Percentiles rank a stretch among this genome's conserved stretches.
These are phyloP conservation scores for Protomyces inouyei DNA, from an alignment of 1,139 yeast genomes.

Conservation along the genomic window DNA sequence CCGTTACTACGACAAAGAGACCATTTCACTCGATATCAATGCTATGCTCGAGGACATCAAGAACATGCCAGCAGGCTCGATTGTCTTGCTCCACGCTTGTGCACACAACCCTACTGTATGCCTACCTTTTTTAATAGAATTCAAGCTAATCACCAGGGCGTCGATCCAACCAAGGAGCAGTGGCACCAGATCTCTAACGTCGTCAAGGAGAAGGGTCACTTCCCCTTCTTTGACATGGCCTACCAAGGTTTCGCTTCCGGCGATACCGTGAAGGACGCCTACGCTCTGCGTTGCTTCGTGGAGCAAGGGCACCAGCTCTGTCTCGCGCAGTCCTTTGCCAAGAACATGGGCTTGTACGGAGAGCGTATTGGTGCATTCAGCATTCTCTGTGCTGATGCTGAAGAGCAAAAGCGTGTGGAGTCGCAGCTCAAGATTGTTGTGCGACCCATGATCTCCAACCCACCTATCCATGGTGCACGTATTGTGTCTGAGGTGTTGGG, in stretches of 20 bases:
- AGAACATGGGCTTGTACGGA: slow-evolving; percentile 96
- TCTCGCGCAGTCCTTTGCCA: slow-evolving; percentile 95
- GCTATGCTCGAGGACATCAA: slow-evolving; percentile 67
- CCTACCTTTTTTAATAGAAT: not conserved
- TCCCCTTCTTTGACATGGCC: slow-evolving; percentile 90
- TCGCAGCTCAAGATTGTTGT: slow-evolving; percentile 76
- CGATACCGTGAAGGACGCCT: slow-evolving; percentile 74
- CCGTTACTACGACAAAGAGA: slow-evolving; percentile 63
- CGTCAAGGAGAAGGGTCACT: slow-evolving; percentile 58
- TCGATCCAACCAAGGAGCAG: slow-evolving; percentile 82
- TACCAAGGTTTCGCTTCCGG: slow-evolving; percentile 98
- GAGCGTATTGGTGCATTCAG: slow-evolving; percentile 96
- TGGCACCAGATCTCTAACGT: slow-evolving; percentile 70
- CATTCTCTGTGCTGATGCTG: slow-evolving; percentile 44
- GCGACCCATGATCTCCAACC: slow-evolving; percentile 84
- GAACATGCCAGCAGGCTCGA: slow-evolving; percentile 69
- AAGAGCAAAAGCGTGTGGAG: slow-evolving; percentile 47
- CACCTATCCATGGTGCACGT: slow-evolving; percentile 91
- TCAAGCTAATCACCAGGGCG: slow-evolving; percentile 46
- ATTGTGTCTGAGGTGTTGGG: slow-evolving; percentile 73
- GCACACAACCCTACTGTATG: slow-evolving; percentile 85
- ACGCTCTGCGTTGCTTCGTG: slow-evolving; percentile 78
- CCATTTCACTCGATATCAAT: slow-evolving; percentile 58
- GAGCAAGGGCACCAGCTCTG: slow-evolving; percentile 46
- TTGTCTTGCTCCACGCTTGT: slow-evolving; percentile 85